A percentile compares a stretch with the other conserved stretches of the same genome.
Conservation (phyloP, 129 eudicot genomes). For the Flaveria brownii region DNA sequence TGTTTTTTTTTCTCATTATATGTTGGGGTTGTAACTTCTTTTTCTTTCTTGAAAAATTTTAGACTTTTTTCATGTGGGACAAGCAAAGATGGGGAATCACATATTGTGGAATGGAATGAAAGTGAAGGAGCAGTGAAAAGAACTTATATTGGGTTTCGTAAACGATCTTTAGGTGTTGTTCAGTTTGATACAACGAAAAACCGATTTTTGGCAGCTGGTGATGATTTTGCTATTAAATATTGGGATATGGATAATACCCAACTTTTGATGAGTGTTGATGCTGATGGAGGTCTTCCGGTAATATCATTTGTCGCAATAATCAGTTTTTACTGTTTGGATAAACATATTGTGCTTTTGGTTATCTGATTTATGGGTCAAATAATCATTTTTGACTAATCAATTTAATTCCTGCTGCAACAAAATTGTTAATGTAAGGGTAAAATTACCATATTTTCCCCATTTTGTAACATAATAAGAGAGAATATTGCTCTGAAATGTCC, state of each 20-base stretch:
- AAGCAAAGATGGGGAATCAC: slow-evolving; percentile 87
- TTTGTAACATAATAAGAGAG: no score
- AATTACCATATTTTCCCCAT: no score
- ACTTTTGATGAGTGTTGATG: slow-evolving; percentile 69
- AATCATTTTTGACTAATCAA: no score
- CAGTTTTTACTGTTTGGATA: not conserved
- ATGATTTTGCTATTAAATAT: slow-evolving; percentile 70
- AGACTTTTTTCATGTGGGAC: slow-evolving; percentile 93
- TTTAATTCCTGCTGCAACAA: no score
- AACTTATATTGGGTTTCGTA: slow-evolving; percentile 73
- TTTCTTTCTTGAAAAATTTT: not conserved
- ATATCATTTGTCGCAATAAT: not conserved
- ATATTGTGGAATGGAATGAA: slow-evolving; percentile 92
- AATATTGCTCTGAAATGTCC: no score
- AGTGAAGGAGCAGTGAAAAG: slow-evolving; percentile 90
- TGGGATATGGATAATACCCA: slow-evolving; percentile 91
- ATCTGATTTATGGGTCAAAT: no score
- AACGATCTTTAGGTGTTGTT: slow-evolving; percentile 72
- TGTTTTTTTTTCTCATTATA: not conserved
- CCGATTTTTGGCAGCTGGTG: slow-evolving; percentile 84
- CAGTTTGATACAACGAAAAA: slow-evolving; percentile 92
- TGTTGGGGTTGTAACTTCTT: not conserved
- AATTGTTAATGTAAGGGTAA: no score
- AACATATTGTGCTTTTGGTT: no score
- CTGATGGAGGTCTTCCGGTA: slow-evolving; percentile 91